These are phyloP conservation scores for Magnaporthiopsis incrustans DNA, from an alignment of 2,329 filamentous ascomycete genomes.

Conservation along the genomic window DNA sequence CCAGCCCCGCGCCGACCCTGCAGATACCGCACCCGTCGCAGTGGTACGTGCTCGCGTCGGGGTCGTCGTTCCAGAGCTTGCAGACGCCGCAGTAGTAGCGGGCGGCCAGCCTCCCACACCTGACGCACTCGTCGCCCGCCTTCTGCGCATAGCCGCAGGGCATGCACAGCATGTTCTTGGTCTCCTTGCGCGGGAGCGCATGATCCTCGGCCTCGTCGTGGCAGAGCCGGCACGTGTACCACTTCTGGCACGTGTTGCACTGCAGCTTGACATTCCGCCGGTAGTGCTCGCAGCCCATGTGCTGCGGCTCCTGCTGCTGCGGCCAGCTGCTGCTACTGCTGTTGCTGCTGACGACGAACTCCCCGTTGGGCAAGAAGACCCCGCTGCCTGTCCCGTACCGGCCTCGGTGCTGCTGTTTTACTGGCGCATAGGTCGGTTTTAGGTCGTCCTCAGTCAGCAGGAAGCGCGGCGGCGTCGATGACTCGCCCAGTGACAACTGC, in stretches of 20 bases:
- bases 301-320: slow-evolving; percentile 23
- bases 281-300: slow-evolving; percentile 84
- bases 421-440: slow-evolving; percentile 57
- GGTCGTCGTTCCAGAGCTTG: slow-evolving; percentile 95
- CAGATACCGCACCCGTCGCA: slow-evolving; percentile 96
- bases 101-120: slow-evolving; percentile 69
- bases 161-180: slow-evolving; percentile 97
- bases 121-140: slow-evolving; percentile 67
- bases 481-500: slow-evolving; percentile 39
- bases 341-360: slow-evolving; percentile 30
- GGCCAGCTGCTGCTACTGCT: slow-evolving; percentile 24
- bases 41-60: slow-evolving; percentile 87
- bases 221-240: slow-evolving; percentile 94
- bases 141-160: slow-evolving; percentile 78
- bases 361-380: slow-evolving; percentile 34
- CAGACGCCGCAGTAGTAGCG: slow-evolving; percentile 92
- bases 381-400: slow-evolving; percentile 20
- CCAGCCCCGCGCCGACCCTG: slow-evolving; percentile 78
- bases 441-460: slow-evolving; percentile 52
- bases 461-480: slow-evolving; percentile 33
- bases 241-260: slow-evolving; percentile 79
- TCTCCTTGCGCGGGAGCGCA: slow-evolving; percentile 69
- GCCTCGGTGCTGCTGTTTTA: slow-evolving; percentile 20
- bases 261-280: slow-evolving; percentile 93
- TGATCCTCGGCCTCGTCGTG: slow-evolving; percentile 81